Conservation (phyloP, 2,329 filamentous ascomycete genomes). For the Fusarium sp. region DNA sequence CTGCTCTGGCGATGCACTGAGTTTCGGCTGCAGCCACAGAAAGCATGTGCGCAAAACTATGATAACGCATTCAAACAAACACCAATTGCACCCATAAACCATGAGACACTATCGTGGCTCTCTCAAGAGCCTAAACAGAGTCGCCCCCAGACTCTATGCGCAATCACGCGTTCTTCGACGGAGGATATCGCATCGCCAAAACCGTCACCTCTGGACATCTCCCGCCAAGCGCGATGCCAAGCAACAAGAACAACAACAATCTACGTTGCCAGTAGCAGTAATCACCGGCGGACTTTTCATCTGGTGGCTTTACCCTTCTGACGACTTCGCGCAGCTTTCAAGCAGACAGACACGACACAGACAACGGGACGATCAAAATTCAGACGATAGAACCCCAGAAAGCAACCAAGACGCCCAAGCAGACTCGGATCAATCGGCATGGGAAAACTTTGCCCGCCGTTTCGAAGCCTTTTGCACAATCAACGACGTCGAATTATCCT, state of each 20-base stretch:
- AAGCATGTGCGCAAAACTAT: slow-evolving; percentile 31
- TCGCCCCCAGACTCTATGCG: slow-evolving; percentile 28
- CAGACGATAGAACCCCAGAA: slow-evolving; percentile 23
- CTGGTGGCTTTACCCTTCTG: slow-evolving; percentile 56
- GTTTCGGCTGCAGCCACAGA: slow-evolving; percentile 21
- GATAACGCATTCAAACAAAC: slow-evolving; percentile 8
- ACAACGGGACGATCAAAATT: slow-evolving; percentile 6
- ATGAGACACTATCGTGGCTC: slow-evolving; percentile 41
- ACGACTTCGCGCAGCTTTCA: slow-evolving; percentile 53
- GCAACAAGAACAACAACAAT: slow-evolving; percentile 37
- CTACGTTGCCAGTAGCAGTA: slow-evolving; percentile 46
- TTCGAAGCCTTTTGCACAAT: slow-evolving; percentile 64
- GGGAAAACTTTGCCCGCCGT: slow-evolving; percentile 57
- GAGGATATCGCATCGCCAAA: slow-evolving; percentile 29
- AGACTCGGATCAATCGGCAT: slow-evolving; percentile 52
- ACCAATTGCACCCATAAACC: slow-evolving; percentile 19
- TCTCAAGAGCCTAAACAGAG: slow-evolving; percentile 34
- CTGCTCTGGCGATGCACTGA: slow-evolving; percentile 20
- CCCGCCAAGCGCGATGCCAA: slow-evolving; percentile 29
- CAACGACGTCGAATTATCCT: slow-evolving; percentile 64
- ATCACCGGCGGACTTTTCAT: slow-evolving; percentile 51
- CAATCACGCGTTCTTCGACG: slow-evolving; percentile 28
- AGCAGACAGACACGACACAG: slow-evolving; percentile 18
- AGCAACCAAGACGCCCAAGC: slow-evolving; percentile 28
- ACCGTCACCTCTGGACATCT: slow-evolving; percentile 33